A percentile compares a stretch with the other conserved stretches of the same genome.
Evolutionary conservation across 345 rosid genomes (phyloP).

Genomic region (Gossypium rotundifolium): DNA sequence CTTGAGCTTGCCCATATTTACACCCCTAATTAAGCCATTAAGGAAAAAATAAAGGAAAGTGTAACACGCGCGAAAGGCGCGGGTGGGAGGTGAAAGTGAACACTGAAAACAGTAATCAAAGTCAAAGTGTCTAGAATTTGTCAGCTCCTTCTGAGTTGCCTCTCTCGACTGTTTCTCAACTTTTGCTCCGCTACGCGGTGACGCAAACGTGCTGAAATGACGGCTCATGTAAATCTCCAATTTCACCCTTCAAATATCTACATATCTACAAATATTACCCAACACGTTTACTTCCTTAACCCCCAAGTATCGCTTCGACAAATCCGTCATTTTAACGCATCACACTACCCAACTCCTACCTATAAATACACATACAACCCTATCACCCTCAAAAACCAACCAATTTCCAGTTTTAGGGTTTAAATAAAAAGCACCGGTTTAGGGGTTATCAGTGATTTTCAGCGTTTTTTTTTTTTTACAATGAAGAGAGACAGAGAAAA

Average conservation of each 20-base stretch:
- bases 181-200: conserved; percentile 26
- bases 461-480: neutral
- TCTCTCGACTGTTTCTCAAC: neutral
- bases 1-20: too few species aligned
- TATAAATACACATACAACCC: neutral
- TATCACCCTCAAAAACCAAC: neutral
- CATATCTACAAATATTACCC: conserved; percentile 13
- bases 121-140: conserved; percentile 13
- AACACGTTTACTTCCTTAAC: neutral
- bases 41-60: neutral
- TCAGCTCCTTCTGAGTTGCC: conserved; percentile 8
- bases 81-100: neutral
- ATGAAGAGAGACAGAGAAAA: conserved; percentile 48
- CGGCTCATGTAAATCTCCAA: neutral
- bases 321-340: conserved; percentile 14
- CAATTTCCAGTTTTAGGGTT: neutral
- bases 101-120: neutral
- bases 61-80: neutral
- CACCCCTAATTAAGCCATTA: too few species aligned
- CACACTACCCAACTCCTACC: neutral
- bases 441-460: neutral
- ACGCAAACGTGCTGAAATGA: conserved; percentile 18
- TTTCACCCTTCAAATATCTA: neutral
- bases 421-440: too few species aligned
- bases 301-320: conserved; percentile 17